Conservation (phyloP, 768 basidiomycete genomes). For the Termitomyces sp. region DNA sequence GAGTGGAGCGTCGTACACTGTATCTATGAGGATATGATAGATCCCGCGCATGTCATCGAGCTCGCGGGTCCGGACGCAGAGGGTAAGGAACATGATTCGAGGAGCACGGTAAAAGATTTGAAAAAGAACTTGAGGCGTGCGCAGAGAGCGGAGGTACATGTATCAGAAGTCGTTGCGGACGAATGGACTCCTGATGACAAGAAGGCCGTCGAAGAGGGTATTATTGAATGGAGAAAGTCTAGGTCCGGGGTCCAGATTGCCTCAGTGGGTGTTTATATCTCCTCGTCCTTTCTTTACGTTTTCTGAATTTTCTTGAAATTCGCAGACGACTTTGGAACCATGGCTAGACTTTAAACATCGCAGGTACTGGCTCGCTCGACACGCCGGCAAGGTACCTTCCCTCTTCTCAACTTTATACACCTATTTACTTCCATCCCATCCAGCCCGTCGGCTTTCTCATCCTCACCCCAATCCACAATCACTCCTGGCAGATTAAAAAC, state of each 20-base stretch:
- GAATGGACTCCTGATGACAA: conserved; percentile 41
- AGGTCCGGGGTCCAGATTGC: conserved; percentile 57
- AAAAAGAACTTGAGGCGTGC: conserved; percentile 59
- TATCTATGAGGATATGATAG: conserved; percentile 57
- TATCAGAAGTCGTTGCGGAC: conserved; percentile 34
- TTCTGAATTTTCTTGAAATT: not conserved
- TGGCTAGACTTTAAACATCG: not conserved
- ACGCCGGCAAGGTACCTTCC: not conserved
- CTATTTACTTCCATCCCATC: not conserved
- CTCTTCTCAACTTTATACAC: not conserved
- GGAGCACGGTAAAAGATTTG: conserved; percentile 47
- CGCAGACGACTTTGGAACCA: not conserved
- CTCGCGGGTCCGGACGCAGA: conserved; percentile 23
- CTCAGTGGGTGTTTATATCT: conserved; percentile 25
- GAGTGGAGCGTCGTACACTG: conserved; percentile 59
- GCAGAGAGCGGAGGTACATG: conserved; percentile 46
- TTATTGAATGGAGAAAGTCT: conserved; percentile 49
- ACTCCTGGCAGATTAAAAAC: not conserved
- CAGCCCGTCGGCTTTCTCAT: not conserved
- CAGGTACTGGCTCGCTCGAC: not conserved
- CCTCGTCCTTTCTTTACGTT: not conserved
- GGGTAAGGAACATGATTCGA: conserved; percentile 24
- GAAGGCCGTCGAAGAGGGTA: conserved; percentile 43
- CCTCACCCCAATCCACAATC: not conserved
- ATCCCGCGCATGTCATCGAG: conserved; percentile 41